phyloP scores from a whole-genome alignment of 2,329 filamentous ascomycete genomes.

The Penicillium hesseltinei region DNA sequence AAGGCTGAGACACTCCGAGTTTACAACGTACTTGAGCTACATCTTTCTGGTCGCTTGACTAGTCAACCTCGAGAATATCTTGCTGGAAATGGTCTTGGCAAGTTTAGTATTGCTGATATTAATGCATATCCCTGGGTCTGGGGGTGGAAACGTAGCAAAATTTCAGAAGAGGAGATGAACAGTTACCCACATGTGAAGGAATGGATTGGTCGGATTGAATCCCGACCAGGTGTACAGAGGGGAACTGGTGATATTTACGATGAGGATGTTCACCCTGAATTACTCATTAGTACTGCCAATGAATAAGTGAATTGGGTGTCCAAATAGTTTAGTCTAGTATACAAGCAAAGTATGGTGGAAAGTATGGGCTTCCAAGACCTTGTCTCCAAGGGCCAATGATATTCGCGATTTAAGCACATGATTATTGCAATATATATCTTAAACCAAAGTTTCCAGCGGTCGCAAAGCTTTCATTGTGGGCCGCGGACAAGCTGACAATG shows the following conservation, averaged over 20 bases:
- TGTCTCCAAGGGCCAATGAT: not conserved
- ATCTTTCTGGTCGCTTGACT: not conserved
- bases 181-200: not conserved
- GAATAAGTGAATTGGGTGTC: not conserved
- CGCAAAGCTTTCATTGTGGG: no score
- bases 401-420: not conserved
- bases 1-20: not conserved
- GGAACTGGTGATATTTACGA: not conserved
- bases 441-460: not conserved
- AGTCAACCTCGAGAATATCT: not conserved
- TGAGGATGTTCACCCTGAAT: not conserved
- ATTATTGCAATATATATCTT: not conserved
- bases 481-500: no score
- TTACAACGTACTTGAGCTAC: not conserved
- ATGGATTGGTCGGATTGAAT: not conserved
- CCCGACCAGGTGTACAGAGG: not conserved
- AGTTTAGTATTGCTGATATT: not conserved
- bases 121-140: not conserved
- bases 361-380: not conserved
- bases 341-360: not conserved
- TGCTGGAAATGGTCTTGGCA: not conserved
- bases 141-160: not conserved
- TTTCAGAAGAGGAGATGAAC: not conserved
- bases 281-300: not conserved
- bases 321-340: not conserved